Conservation (phyloP, 805 yeast genomes). For the Sugiyamaella qingdaonensis region DNA sequence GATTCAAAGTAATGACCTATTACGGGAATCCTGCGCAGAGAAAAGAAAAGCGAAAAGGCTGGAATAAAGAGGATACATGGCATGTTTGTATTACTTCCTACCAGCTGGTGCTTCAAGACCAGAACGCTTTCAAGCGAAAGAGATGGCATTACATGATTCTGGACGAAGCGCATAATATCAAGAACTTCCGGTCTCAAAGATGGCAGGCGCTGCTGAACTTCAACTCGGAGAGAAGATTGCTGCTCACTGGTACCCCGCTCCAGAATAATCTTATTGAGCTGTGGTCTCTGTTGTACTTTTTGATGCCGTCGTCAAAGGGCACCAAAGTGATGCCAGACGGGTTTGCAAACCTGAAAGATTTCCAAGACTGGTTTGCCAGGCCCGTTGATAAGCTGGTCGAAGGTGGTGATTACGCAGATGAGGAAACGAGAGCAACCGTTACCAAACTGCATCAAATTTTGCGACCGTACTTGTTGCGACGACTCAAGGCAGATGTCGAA, state of each 20-base stretch:
- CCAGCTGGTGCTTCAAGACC: conserved; percentile 97
- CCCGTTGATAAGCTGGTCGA: conserved; percentile 94
- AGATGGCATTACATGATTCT: conserved; percentile 91
- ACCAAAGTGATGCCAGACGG: conserved; percentile 73
- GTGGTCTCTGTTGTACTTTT: conserved; percentile 91
- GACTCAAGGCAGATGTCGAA: conserved; percentile 94
- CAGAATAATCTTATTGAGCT: conserved; percentile 93
- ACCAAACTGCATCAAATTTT: conserved; percentile 86
- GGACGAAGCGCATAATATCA: conserved; percentile 98
- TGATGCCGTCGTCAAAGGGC: conserved; percentile 86
- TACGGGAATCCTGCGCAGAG: conserved; percentile 97
- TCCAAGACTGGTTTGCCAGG: conserved; percentile 97
- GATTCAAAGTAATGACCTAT: conserved; percentile 89
- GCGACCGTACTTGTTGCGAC: conserved; percentile 85
- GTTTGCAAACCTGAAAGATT: conserved; percentile 91
- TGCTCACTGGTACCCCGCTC: conserved; percentile 94
- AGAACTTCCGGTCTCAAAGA: conserved; percentile 90
- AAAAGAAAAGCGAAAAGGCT: conserved; percentile 90
- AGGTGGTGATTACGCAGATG: conserved; percentile 50
- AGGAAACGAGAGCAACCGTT: conserved; percentile 81
- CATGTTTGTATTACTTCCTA: conserved; percentile 97
- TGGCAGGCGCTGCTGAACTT: conserved; percentile 96
- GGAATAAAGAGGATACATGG: conserved; percentile 95
- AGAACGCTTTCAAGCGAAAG: conserved; percentile 85
- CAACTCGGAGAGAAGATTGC: conserved; percentile 81